Evolutionary conservation across 2,329 filamentous ascomycete genomes (phyloP).

Genomic region (Fusarium mexicanum): DNA sequence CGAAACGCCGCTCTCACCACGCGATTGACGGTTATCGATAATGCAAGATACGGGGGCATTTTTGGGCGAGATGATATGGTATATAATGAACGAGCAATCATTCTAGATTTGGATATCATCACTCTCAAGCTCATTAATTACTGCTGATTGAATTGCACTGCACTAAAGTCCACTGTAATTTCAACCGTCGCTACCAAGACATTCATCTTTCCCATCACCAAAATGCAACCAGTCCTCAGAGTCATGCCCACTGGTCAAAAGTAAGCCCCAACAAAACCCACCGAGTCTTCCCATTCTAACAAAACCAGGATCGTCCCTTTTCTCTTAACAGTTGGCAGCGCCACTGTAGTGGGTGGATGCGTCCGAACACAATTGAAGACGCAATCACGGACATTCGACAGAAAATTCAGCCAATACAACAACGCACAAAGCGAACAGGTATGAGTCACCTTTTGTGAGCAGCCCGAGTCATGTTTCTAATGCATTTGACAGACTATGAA

Average conservation of each 20-base stretch:
- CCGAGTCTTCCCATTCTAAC: constrained; percentile 1
- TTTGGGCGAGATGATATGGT: background rate
- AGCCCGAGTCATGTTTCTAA: constrained; percentile 7
- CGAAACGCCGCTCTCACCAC: constrained; percentile 30
- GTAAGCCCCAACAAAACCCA: background rate
- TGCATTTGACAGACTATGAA: constrained; percentile 1
- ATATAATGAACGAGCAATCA: constrained; percentile 6
- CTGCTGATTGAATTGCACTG: background rate
- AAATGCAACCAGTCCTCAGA: constrained; percentile 34
- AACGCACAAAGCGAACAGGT: constrained; percentile 35
- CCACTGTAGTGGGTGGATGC: constrained; percentile 19
- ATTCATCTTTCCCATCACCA: background rate
- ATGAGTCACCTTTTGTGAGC: background rate
- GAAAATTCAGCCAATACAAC: constrained; percentile 39
- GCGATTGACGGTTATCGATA: constrained; percentile 6
- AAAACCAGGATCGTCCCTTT: constrained; percentile 33
- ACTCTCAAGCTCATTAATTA: background rate
- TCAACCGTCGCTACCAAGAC: background rate
- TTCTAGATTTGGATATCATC: background rate
- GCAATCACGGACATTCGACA: constrained; percentile 34
- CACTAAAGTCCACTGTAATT: background rate
- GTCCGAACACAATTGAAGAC: constrained; percentile 29
- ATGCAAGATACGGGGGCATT: background rate
- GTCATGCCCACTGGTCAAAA: constrained; percentile 25
- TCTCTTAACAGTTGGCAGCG: constrained; percentile 38